Evolutionary conservation across 768 basidiomycete genomes (phyloP), one percentile per base, ranked within the genome.

Genomic region (Collybia sordida): DNA sequence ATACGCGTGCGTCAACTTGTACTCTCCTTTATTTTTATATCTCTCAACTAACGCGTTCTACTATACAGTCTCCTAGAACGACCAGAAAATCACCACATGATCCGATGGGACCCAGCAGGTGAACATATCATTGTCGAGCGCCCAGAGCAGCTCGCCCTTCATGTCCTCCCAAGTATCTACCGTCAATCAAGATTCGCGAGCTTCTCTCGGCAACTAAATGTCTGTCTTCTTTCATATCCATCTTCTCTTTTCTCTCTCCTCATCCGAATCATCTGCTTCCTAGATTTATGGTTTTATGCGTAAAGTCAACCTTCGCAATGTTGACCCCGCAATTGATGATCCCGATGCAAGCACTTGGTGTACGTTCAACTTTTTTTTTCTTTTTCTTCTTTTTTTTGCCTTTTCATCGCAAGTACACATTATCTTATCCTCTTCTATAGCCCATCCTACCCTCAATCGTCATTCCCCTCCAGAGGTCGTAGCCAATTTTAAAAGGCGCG

Each of bases 201-300:
- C 81, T 97, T 96, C 80, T 95, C 93, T 59, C 85, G 93, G 72
- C 93, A 97, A 81, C 84, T 97, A 66, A 97, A 97, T 74, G 93
- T 96, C 63, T 55, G 84, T 81, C 59, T 63, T 63, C 57, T 66
- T 63, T 56, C 24, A 1, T 22, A 19, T 64, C 52, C 54, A 53
- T 52, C 52, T 43, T 54, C 54, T 45, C 54, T 50, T 49, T 31
- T 54, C 47, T 54, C 47, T 54, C 55, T 51, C 64, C 61, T 48
- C 59, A 60, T 54, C 50, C 45, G 27, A 7, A 9, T 49, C 52
- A 50, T 47, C 46, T 59, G 54, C 57, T 61, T 50, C 45, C 50
- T 60, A 96, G 93, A 97, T 97, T 72, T 97, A 97, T 75, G 94
- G 93, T 57, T 97, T 94, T 78, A 95, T 95, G 91, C 92, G 93